phyloP scores from a whole-genome alignment of 2,329 filamentous ascomycete genomes.

The Neocatenulostroma microsporum region DNA sequence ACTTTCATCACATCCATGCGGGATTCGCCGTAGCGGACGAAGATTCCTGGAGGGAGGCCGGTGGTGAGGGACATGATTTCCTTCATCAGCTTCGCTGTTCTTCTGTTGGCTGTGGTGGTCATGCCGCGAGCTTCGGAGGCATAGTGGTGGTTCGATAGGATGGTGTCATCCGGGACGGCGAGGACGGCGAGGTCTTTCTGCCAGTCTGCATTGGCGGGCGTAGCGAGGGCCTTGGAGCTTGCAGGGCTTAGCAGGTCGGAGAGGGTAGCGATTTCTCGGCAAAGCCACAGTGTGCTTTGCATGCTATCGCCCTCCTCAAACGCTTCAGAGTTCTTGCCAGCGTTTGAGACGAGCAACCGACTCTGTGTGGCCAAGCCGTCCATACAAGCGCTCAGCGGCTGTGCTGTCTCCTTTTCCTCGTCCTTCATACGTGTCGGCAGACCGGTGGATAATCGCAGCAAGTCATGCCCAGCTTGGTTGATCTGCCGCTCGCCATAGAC shows the following conservation, averaged over 20 bases:
- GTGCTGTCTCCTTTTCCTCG: constrained; percentile 14
- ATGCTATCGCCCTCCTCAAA: constrained; percentile 13
- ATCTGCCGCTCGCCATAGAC: constrained; percentile 27
- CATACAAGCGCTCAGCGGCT: constrained; percentile 24
- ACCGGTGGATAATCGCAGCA: constrained; percentile 31
- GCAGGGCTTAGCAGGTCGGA: not conserved
- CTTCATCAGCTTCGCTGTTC: constrained; percentile 45
- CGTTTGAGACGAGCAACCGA: constrained; percentile 24
- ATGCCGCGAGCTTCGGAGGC: constrained; percentile 10
- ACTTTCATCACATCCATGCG: constrained; percentile 51
- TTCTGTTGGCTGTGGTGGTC: constrained; percentile 24
- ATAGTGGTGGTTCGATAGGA: constrained; percentile 28
- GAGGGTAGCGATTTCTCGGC: constrained; percentile 3
- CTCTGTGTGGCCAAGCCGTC: constrained; percentile 27
- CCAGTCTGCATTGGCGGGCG: constrained; percentile 20
- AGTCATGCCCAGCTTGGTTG: constrained; percentile 29
- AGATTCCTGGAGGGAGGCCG: constrained; percentile 47
- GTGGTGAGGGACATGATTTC: constrained; percentile 47
- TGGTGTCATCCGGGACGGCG: constrained; percentile 30
- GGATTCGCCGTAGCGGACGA: constrained; percentile 50
- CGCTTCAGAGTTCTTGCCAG: constrained; percentile 12
- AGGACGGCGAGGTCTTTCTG: constrained; percentile 29
- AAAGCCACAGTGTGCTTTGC: constrained; percentile 5
- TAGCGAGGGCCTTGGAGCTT: too few species aligned
- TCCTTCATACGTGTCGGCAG: constrained; percentile 6